phyloP scores from a whole-genome alignment of 2,329 filamentous ascomycete species.

The Paramyrothecium roridum region DNA sequence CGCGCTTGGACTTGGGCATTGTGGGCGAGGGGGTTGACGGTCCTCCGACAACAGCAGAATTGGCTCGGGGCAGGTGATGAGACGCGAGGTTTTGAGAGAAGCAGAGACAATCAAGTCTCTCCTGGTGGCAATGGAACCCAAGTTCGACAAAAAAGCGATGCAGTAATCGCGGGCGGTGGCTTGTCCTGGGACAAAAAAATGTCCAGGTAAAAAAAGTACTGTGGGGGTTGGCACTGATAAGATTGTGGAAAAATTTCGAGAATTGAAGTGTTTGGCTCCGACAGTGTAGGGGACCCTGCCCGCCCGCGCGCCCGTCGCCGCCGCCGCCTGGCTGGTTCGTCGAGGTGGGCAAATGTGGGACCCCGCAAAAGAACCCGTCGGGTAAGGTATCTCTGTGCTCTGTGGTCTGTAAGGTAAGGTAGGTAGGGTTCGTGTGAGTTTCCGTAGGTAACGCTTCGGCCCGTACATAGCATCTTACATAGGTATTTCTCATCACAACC shows the following conservation, averaged over 20 bases:
- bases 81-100: not conserved
- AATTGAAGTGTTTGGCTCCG: not conserved
- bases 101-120: not conserved
- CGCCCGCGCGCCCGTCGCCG: too few species aligned
- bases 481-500: too few species aligned
- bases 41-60: conserved; percentile 3
- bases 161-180: too few species aligned
- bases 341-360: not conserved
- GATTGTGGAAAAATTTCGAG: conserved; percentile 6
- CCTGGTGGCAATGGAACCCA: not conserved
- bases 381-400: too few species aligned
- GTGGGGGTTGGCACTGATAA: conserved; percentile 5
- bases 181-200: not conserved
- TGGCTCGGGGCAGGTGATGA: not conserved
- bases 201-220: conserved; percentile 2
- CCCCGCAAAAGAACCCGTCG: not conserved
- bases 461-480: too few species aligned
- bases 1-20: conserved; percentile 97
- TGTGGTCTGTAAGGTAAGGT: too few species aligned
- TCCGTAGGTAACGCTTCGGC: too few species aligned
- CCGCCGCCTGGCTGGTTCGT: not conserved
- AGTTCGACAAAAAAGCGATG: not conserved
- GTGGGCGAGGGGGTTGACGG: conserved; percentile 22
- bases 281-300: not conserved
- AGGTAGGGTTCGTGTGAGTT: too few species aligned